Base-by-base conservation (phyloP, 1,284 basidiomycete genomes). In the Testicularia cyperi region DNA sequence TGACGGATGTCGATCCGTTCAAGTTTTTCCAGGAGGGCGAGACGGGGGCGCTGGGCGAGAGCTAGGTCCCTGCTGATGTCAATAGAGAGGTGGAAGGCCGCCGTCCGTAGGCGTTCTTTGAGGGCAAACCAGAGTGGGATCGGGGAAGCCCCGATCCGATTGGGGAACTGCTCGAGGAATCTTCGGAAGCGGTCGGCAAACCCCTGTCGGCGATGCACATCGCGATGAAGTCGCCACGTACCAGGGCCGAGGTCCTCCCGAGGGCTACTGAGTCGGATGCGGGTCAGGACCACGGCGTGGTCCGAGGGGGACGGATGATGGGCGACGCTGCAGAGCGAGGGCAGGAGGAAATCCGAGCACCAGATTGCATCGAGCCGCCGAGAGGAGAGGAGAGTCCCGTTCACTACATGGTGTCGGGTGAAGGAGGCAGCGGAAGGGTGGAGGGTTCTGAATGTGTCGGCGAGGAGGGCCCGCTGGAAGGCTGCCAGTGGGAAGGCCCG, bases 281-380 rank as follows among this genome's bases (percentile, higher is more conserved):
- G 20, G 15, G 32, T n/a, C 15, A 16, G 25, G 29, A 40, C 38
- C 4, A 22, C 30, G n/a, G 21, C 21, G 15, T 40, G 38, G 18
- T 40, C 38, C 1, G 38, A 40, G 1, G 30, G 14, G 15, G 21
- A 15, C 15, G 29, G 30, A 10, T 25, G 19, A 14, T 8, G 8
- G 25, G 8, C 25, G 25, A 26, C 14, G 8, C 8, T 8, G 8
- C 14, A 8, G 9, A 43, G 41, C 9, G 25, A n/a, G 15, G 32
- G 26, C 4, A 43, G 19, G 9, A 43, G 32, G 22, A 15, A 9
- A 7, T 19, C n/a, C 5, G 41, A 35, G 32, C 27, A 15, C 32
- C 24, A 43, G 26, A 43, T 43, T 24, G 32, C 34, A 31, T 42
- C 39, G 13, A 42, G 18, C 2, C 39, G 19, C 8, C 33, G 25